Conservation (phyloP, 2,329 filamentous ascomycete genomes). For the Blastomyces percursus region DNA sequence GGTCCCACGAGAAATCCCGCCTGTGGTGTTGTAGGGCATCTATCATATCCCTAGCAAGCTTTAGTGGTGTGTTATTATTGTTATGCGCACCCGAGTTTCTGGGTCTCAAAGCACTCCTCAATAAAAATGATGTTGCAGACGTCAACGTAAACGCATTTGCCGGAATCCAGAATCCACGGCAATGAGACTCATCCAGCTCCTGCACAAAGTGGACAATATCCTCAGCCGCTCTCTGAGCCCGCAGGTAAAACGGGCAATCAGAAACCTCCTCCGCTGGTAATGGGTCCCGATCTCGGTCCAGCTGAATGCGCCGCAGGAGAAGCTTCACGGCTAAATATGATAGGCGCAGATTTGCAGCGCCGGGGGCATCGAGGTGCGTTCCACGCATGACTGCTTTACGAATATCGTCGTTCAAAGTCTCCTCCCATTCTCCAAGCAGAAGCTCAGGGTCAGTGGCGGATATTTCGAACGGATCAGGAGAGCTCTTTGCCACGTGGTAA, state of each 20-base stretch:
- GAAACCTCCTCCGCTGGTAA: slow-evolving; percentile 9
- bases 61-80: slow-evolving; percentile 32
- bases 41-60: slow-evolving; percentile 37
- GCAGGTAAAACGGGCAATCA: slow-evolving; percentile 27
- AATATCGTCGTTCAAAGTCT: slow-evolving; percentile 30
- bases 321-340: slow-evolving; percentile 41
- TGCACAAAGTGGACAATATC: slow-evolving; percentile 41
- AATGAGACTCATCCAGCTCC: slow-evolving; percentile 35
- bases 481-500: slow-evolving; percentile 24
- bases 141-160: slow-evolving; percentile 40
- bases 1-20: slow-evolving; percentile 37
- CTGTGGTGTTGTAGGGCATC: slow-evolving; percentile 31
- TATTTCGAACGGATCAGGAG: slow-evolving; percentile 13
- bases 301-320: slow-evolving; percentile 38
- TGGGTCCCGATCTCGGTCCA: slow-evolving; percentile 30
- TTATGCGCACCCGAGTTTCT: slow-evolving; percentile 25
- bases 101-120: slow-evolving; percentile 40
- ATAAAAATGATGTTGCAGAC: slow-evolving; percentile 41
- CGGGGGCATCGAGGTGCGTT: slow-evolving; percentile 32
- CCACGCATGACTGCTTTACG: slow-evolving; percentile 37
- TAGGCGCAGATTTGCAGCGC: slow-evolving; percentile 43
- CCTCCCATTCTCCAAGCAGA: slow-evolving; percentile 36
- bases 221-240: slow-evolving; percentile 38
- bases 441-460: slow-evolving; percentile 27
- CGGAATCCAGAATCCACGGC: slow-evolving; percentile 43